Evolutionary conservation across 2,329 filamentous ascomycete genomes (phyloP).

Genomic region (Scortechinia acanthostroma): DNA sequence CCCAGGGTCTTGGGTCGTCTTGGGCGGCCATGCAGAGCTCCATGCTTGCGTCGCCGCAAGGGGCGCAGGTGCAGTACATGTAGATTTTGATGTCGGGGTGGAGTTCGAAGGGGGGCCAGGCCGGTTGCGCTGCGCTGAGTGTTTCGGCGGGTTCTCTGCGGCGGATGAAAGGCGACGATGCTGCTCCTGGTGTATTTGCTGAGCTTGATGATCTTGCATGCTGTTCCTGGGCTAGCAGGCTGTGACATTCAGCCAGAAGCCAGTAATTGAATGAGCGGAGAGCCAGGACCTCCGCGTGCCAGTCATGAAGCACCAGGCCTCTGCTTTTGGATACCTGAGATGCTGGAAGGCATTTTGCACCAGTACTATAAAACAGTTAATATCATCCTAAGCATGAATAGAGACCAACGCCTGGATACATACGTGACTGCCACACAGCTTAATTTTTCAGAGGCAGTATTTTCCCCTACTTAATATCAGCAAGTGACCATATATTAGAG

Average conservation of each 20-base stretch:
- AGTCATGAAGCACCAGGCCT: conserved; percentile 1
- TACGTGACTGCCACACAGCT: not conserved
- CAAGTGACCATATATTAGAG: no score
- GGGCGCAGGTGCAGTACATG: conserved; percentile 3
- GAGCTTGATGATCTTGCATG: not conserved
- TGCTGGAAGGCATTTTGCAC: conserved; percentile 1
- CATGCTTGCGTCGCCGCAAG: conserved; percentile 1
- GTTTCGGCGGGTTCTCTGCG: not conserved
- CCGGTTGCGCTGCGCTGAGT: not conserved
- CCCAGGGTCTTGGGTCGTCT: not conserved
- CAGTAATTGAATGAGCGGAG: not conserved
- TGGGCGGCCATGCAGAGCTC: conserved; percentile 1
- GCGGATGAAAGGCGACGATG: not conserved
- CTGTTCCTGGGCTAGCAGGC: not conserved
- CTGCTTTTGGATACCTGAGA: not conserved
- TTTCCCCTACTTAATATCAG: not conserved
- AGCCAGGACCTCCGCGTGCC: not conserved
- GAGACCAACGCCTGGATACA: no score
- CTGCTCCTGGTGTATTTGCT: not conserved
- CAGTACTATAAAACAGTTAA: not conserved
- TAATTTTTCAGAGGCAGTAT: not conserved
- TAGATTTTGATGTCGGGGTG: conserved; percentile 1
- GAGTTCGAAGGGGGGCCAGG: not conserved
- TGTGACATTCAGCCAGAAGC: not conserved
- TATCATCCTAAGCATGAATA: no score